Evolutionary conservation across 2,329 filamentous ascomycete species (phyloP), one percentile per base, ranked within the genome.

Genomic region (Verticillium zaregamsianum): DNA sequence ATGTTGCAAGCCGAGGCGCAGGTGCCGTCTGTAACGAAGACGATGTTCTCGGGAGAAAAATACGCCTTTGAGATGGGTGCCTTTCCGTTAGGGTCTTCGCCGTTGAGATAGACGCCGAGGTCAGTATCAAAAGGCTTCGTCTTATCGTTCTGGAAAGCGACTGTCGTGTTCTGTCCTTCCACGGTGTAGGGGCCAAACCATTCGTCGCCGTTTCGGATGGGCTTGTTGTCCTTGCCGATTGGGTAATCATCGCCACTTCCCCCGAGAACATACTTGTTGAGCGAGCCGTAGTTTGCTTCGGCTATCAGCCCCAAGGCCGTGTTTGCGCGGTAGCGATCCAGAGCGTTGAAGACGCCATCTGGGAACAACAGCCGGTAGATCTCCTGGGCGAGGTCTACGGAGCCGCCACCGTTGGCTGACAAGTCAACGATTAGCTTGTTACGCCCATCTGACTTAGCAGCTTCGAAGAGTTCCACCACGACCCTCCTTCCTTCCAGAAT

Each of bases 401-500:
- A 72, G 1, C 88, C 88, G 45, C 88, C 88, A 0, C 76, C 77
- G 65, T 91, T 91, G 2, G 76, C 79, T 4, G 83, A 80, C 7
- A 90, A 68, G 65, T 91, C 89, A 62, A 91, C 82, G 33, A 91
- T 78, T 5, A 91, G 76, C 69, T 84, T 87, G 2, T 76, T 83
- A 69, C 86, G 87, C 2, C 79, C 77, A 2, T 75, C 74, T 2
- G 70, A 65, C 52, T 79, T 77, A 14, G 79, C 79, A 49, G 76
- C 72, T 0, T 76, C 72, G 17, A 88, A 75, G 66, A 87, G 82
- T 8, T 60, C 59, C 8, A 76, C 58, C n/a, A 71, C 66, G 49
- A 70, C 62, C 5, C 60, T 57, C 23, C 63, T 60, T 56, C 70
- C 72, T 23, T 67, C 61, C 1, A 45, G 3, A 2, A 59, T 56